Conservation (phyloP, 2,329 filamentous ascomycete genomes). For the Furcasterigmium sp. region DNA sequence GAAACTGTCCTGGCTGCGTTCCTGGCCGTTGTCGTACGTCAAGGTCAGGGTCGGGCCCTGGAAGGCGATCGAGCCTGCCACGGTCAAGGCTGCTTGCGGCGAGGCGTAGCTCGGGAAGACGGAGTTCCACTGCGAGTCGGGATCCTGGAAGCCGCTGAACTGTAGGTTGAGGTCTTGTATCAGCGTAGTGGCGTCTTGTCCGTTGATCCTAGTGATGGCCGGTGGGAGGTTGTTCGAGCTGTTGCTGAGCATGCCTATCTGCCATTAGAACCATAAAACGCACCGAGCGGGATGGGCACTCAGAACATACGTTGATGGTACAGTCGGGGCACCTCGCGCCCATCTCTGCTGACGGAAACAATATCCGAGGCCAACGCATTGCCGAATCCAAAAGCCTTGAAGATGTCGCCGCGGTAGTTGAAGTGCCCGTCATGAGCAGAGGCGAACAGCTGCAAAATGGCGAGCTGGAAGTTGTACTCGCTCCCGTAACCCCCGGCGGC, state of each 20-base stretch:
- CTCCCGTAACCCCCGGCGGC: constrained; percentile 35
- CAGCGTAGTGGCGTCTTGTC: constrained; percentile 43
- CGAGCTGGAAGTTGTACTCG: constrained; percentile 50
- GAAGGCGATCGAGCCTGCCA: constrained; percentile 19
- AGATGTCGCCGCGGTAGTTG: constrained; percentile 45
- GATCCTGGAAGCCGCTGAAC: constrained; percentile 45
- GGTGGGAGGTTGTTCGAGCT: constrained; percentile 24
- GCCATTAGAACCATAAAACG: too few relatives aligned
- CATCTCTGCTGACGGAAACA: constrained; percentile 57
- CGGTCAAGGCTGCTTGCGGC: constrained; percentile 11
- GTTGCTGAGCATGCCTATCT: constrained; percentile 26
- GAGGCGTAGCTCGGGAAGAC: constrained; percentile 21
- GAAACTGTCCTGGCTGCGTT: constrained; percentile 19
- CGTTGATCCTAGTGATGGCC: constrained; percentile 50
- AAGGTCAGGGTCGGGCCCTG: constrained; percentile 22
- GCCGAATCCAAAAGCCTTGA: constrained; percentile 44
- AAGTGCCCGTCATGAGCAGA: constrained; percentile 63
- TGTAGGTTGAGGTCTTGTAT: constrained; percentile 40
- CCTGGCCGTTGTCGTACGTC: constrained; percentile 25
- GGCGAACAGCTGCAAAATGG: constrained; percentile 43
- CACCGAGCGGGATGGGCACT: too few relatives aligned
- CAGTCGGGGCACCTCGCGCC: constrained; percentile 50
- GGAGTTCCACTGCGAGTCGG: constrained; percentile 47
- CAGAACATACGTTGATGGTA: constrained; percentile 40
- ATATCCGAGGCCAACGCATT: constrained; percentile 29